A percentile compares a stretch with the other conserved stretches of the same genome.
phyloP scores from a whole-genome alignment of 495 filamentous ascomycete species.

The Neurospora tetraspora region DNA sequence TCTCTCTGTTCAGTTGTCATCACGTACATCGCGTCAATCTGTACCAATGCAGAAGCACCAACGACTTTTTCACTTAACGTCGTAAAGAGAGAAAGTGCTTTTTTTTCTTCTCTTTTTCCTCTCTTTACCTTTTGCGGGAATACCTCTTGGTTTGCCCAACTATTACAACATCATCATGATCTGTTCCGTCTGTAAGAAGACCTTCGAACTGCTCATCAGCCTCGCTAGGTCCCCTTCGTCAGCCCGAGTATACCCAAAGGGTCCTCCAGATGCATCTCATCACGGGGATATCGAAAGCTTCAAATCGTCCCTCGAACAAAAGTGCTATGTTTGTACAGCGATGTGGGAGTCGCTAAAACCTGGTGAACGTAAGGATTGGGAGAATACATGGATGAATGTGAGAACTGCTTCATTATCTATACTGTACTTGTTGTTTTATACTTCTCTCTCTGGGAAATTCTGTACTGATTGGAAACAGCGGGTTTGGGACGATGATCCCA shows the following conservation, averaged over 20 bases:
- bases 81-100: not conserved
- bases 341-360: not conserved
- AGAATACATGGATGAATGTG: not conserved
- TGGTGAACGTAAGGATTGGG: not conserved
- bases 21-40: not conserved
- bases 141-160: not conserved
- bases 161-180: not conserved
- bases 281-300: not conserved
- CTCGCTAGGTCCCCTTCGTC: not conserved
- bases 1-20: not conserved
- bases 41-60: not conserved
- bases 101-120: not conserved
- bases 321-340: not conserved
- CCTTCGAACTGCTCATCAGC: not conserved
- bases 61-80: not conserved
- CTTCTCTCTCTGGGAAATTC: not conserved
- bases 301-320: not conserved
- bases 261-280: not conserved
- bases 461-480: not conserved
- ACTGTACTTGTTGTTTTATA: not conserved
- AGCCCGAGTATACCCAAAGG: not conserved
- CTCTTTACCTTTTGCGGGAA: not conserved
- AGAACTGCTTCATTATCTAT: not conserved
- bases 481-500: not conserved
- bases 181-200: not conserved